Conservation (phyloP, 225 moss, liverwort and hornwort genomes). For the Sphagnum contortum region DNA sequence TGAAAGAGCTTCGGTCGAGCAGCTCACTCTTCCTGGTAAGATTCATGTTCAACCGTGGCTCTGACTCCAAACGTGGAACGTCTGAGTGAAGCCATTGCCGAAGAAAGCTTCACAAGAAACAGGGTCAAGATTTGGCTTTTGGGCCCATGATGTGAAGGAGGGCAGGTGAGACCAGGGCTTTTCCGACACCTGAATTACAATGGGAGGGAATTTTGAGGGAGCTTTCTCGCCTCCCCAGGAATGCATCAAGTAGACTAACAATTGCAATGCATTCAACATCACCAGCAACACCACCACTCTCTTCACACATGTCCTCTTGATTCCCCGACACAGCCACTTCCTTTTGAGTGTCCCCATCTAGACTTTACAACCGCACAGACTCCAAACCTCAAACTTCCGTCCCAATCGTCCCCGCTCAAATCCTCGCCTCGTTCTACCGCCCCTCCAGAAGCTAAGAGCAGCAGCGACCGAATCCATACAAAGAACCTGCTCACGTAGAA, state of each 20-base stretch:
- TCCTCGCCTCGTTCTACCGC: too few relatives aligned
- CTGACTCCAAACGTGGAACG: slow-evolving; percentile 43
- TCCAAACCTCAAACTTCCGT: too few relatives aligned
- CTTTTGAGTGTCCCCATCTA: slow-evolving; percentile 38
- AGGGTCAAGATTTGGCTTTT: slow-evolving; percentile 23
- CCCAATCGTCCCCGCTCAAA: too few relatives aligned
- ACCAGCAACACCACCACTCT: slow-evolving; percentile 35
- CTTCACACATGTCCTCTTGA: slow-evolving; percentile 35
- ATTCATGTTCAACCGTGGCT: slow-evolving; percentile 7
- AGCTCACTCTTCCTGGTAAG: slow-evolving; percentile 9
- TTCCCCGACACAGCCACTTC: slow-evolving; percentile 22
- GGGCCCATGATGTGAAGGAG: slow-evolving; percentile 58
- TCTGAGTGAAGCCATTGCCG: slow-evolving; percentile 74
- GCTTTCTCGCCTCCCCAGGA: neutral
- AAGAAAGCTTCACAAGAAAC: slow-evolving; percentile 84
- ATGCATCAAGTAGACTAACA: slow-evolving; percentile 21
- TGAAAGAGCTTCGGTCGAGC: slow-evolving; percentile 14
- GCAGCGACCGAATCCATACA: too few relatives aligned
- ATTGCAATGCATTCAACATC: slow-evolving; percentile 36
- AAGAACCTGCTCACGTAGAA: too few relatives aligned
- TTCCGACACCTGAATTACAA: slow-evolving; percentile 8
- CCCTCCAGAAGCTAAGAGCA: too few relatives aligned
- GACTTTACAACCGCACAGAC: too few relatives aligned
- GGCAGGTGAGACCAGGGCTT: slow-evolving; percentile 70
- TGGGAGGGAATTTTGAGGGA: neutral